Evolutionary conservation across 2,329 filamentous ascomycete species (phyloP).

Genomic region (Fusarium proliferatum): DNA sequence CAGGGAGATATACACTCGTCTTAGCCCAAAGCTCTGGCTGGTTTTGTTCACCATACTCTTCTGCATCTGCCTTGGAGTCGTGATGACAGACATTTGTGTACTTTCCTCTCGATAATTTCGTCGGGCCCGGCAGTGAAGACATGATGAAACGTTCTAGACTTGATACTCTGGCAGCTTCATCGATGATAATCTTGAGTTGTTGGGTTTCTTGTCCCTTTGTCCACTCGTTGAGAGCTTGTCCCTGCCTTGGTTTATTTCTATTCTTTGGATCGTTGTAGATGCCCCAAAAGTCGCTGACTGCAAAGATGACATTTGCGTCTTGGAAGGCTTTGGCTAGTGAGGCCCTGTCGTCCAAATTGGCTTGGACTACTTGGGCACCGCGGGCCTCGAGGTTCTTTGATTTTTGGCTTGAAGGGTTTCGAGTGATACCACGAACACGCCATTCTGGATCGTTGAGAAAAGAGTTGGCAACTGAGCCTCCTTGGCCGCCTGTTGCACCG

Average conservation of each 20-base stretch:
- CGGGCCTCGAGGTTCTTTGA: background rate
- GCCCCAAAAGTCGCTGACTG: constrained; percentile 6
- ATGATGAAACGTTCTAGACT: constrained; percentile 1
- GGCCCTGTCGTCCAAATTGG: constrained; percentile 1
- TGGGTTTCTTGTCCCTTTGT: constrained; percentile 1
- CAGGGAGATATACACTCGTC: constrained; percentile 1
- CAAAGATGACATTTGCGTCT: background rate
- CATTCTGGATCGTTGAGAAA: constrained; percentile 5
- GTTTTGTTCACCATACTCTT: background rate
- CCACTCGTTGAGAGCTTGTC: background rate
- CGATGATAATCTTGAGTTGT: constrained; percentile 4
- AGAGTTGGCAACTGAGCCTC: constrained; percentile 1
- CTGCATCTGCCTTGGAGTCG: constrained; percentile 9
- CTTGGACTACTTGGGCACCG: constrained; percentile 6
- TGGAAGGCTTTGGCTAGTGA: constrained; percentile 6
- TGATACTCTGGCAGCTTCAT: background rate
- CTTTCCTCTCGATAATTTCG: background rate
- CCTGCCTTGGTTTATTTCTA: background rate
- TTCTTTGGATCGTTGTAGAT: constrained; percentile 2
- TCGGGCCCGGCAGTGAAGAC: background rate
- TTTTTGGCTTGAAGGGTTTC: constrained; percentile 3
- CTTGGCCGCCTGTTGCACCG: constrained; percentile 10
- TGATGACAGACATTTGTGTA: constrained; percentile 1
- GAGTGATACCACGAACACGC: constrained; percentile 10
- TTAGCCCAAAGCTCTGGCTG: constrained; percentile 5